phyloP scores from a whole-genome alignment of 208 protist genomes.

The Trypanosoma mega region DNA sequence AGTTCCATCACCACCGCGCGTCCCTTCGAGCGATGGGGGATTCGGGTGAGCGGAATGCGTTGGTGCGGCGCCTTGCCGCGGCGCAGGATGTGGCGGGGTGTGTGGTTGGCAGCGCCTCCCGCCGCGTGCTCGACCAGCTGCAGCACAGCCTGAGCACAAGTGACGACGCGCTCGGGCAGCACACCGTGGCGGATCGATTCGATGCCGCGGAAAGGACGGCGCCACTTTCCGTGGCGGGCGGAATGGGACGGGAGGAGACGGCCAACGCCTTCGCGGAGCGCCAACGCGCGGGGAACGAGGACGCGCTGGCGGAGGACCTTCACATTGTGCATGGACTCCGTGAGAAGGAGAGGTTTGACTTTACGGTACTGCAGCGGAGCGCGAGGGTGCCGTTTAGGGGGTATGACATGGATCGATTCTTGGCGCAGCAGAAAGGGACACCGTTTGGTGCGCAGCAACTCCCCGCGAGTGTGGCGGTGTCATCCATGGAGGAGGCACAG shows the following conservation, averaged over 20 bases:
- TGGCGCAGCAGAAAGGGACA: slow-evolving; percentile 72
- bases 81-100: slow-evolving; percentile 34
- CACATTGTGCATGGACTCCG: slow-evolving; percentile 70
- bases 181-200: slow-evolving; percentile 59
- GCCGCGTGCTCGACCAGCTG: slow-evolving; percentile 49
- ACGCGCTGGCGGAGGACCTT: slow-evolving; percentile 59
- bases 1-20: slow-evolving; percentile 35
- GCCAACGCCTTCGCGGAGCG: slow-evolving; percentile 12
- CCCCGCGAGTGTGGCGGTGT: slow-evolving; percentile 38
- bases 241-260: slow-evolving; percentile 31
- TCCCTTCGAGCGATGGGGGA: slow-evolving; percentile 33
- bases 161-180: slow-evolving; percentile 38
- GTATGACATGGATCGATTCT: slow-evolving; percentile 85
- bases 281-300: slow-evolving; percentile 27
- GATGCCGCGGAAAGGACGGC: slow-evolving; percentile 15
- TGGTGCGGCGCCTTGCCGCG: slow-evolving; percentile 25
- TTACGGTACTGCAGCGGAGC: slow-evolving; percentile 71
- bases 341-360: slow-evolving; percentile 83
- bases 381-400: slow-evolving; percentile 64
- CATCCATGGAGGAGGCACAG: slow-evolving; percentile 82
- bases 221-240: slow-evolving; percentile 13
- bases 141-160: slow-evolving; percentile 50
- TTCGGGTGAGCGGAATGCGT: slow-evolving; percentile 34
- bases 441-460: slow-evolving; percentile 71
- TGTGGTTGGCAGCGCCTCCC: slow-evolving; percentile 29